A percentile compares a stretch with the other conserved stretches of the same genome.
These are phyloP conservation scores for Suhomyces bolitotheri DNA, from an alignment of 1,139 yeast species.

Conservation along the genomic window DNA sequence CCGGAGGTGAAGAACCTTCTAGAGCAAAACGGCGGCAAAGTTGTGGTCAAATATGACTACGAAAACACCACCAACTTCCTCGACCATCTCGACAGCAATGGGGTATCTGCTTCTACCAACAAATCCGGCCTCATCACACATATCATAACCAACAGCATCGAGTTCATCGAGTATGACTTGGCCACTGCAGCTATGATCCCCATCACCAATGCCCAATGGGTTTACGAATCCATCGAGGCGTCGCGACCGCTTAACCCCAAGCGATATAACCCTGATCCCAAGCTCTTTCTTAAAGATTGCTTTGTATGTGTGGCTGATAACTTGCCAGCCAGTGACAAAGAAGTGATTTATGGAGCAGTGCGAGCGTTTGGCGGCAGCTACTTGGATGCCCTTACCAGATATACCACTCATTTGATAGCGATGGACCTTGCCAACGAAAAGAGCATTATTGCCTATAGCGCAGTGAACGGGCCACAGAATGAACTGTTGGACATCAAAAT, in stretches of 20 bases:
- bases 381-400: slow-evolving; percentile 60
- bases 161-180: slow-evolving; percentile 55
- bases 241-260: slow-evolving; percentile 51
- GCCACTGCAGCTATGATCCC: slow-evolving; percentile 64
- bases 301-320: slow-evolving; percentile 63
- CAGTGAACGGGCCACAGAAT: slow-evolving; percentile 34
- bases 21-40: slow-evolving; percentile 25
- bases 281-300: slow-evolving; percentile 59
- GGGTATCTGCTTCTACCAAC: slow-evolving; percentile 54
- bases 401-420: slow-evolving; percentile 79
- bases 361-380: slow-evolving; percentile 75
- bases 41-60: slow-evolving; percentile 25
- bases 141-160: slow-evolving; percentile 53
- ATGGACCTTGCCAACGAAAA: slow-evolving; percentile 53
- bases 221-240: slow-evolving; percentile 47
- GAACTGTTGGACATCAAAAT: slow-evolving; percentile 48
- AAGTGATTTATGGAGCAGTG: slow-evolving; percentile 65
- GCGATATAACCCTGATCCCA: slow-evolving; percentile 68
- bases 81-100: slow-evolving; percentile 14
- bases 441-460: slow-evolving; percentile 42
- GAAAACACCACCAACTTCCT: slow-evolving; percentile 29
- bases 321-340: slow-evolving; percentile 60
- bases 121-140: slow-evolving; percentile 46
- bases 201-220: slow-evolving; percentile 67
- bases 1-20: slow-evolving; percentile 21